Percentiles rank a stretch among this genome's conserved stretches.
phyloP scores from a whole-genome alignment of 2,329 filamentous ascomycete species.

The Teratosphaeria zuluensis region DNA sequence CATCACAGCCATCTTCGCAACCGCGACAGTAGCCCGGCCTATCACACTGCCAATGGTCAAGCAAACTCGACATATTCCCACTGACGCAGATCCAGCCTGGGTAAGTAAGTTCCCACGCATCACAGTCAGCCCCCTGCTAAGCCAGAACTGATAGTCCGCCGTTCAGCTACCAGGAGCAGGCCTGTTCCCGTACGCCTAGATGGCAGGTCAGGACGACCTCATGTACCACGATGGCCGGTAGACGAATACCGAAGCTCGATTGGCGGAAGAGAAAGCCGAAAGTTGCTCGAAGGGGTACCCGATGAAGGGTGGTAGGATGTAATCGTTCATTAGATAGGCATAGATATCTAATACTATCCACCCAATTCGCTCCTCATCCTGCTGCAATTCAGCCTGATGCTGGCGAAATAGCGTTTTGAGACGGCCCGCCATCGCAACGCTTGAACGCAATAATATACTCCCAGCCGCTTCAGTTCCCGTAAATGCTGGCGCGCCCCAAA shows the following conservation, averaged over 20 bases:
- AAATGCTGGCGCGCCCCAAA: conserved; percentile 14
- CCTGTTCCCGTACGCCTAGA: neutral
- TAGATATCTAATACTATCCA: neutral
- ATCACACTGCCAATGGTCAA: neutral
- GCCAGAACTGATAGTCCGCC: neutral
- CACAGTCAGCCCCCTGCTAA: neutral
- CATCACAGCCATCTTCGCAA: neutral
- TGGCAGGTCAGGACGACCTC: neutral
- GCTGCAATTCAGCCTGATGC: neutral
- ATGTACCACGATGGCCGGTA: neutral
- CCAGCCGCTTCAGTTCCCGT: neutral
- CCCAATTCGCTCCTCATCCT: neutral
- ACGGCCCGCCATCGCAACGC: neutral
- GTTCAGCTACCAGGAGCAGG: neutral
- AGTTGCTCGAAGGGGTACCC: neutral
- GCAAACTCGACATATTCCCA: neutral
- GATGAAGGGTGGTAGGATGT: neutral
- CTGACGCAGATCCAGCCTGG: neutral
- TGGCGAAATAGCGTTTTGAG: neutral
- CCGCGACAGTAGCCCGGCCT: neutral
- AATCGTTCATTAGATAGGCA: neutral
- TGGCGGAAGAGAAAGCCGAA: neutral
- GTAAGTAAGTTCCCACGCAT: neutral
- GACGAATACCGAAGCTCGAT: neutral
- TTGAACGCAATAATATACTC: neutral